phyloP scores from a whole-genome alignment of 495 filamentous ascomycete species.

The Chaetomium cochliodes region DNA sequence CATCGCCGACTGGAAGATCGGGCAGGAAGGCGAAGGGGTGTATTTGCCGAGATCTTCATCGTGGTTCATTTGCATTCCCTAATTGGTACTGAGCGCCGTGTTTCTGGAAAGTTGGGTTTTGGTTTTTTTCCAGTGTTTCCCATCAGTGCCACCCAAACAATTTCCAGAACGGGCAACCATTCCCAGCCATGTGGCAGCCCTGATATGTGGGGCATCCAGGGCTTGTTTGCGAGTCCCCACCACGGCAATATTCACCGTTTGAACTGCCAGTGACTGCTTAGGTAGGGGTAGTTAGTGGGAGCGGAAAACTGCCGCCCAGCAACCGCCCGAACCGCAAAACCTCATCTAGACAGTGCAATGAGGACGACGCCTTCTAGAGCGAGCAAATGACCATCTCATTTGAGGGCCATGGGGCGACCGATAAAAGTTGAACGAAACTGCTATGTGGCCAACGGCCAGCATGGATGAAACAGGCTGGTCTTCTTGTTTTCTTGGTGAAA shows the following conservation, averaged over 20 bases:
- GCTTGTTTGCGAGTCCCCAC: background rate
- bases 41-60: background rate
- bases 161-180: background rate
- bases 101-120: background rate
- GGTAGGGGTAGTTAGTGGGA: too few species aligned
- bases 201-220: background rate
- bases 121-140: background rate
- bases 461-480: too few species aligned
- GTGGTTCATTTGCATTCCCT: background rate
- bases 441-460: too few species aligned
- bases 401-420: too few species aligned
- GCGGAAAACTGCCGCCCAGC: too few species aligned
- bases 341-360: too few species aligned
- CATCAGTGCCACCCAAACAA: background rate
- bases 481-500: too few species aligned
- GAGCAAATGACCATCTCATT: too few species aligned
- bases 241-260: background rate
- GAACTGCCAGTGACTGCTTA: too few species aligned
- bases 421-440: too few species aligned
- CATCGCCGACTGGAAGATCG: background rate
- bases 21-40: background rate
- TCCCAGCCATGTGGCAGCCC: constrained; percentile 11
- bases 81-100: background rate
- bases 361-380: too few species aligned
- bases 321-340: too few species aligned